Base-by-base conservation (phyloP, 2,329 filamentous ascomycete genomes). In the Penicillium verrucosum region DNA sequence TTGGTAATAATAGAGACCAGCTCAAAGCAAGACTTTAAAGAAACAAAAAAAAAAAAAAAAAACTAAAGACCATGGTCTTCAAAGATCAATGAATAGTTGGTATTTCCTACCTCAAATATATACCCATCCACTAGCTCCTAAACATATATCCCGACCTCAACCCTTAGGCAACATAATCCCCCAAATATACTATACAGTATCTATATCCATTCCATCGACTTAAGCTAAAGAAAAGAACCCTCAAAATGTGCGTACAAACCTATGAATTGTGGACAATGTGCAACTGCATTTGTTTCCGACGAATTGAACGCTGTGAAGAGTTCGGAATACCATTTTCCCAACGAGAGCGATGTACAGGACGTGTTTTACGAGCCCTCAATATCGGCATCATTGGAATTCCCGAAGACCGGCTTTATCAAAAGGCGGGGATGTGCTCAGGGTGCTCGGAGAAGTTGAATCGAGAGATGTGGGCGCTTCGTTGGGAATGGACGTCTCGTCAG, bases 381-480 rank as follows among this genome's bases (percentile, higher is more conserved):
- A n/a, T 50, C 7, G 38, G 52, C 3, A 21, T 43, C 3, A 27
- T 36, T n/a, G 45, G 52, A 12, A 51, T 42, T 5, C 45, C 45
- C 0, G 37, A 30, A 43, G 46, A 80, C 1, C 18, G 37, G 8
- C 18, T 55, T 10, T 7, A 30, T 11, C 12, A 29, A 14, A 55
- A 51, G 30, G 38, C 23, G 0, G 52, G 52, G 29, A 50, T 55
- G 38, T 55, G 52, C 30, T 7, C 45, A 0, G 11, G 23, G 18
- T 55, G 52, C 23, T 50, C 52, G 9, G 27, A 42, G 14, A 36
- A 55, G 3, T 18, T 55, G 23, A 38, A 55, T 38, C 45, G 21
- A 41, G 52, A 55, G 38, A 55, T 55, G 52, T 51, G 52, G 52
- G 14, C 30, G 12, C 38, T 55, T 41, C 52, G 45, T 36, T 55